Conservation (phyloP, 257 asterid species). For the Petunia secreta region DNA sequence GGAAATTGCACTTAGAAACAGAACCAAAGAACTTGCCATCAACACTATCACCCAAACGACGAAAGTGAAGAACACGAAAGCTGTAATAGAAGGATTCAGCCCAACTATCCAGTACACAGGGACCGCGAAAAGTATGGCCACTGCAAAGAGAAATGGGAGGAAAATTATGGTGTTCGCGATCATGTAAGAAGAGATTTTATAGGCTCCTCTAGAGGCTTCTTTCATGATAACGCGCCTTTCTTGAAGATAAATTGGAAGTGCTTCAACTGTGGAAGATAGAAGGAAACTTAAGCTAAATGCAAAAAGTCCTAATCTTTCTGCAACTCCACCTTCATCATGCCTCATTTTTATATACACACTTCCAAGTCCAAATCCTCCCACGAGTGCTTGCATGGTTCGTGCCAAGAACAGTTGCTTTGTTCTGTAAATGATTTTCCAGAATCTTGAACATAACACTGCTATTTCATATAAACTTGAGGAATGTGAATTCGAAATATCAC, state of each 20-base stretch:
- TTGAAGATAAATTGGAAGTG: conserved; percentile 87
- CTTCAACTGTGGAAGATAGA: conserved; percentile 91
- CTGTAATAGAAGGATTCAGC: conserved; percentile 67
- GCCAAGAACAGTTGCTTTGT: conserved; percentile 87
- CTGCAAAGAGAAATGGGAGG: conserved; percentile 72
- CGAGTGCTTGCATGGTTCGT: conserved; percentile 81
- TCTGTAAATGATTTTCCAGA: conserved; percentile 81
- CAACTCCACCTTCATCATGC: conserved; percentile 70
- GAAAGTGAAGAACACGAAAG: conserved; percentile 62
- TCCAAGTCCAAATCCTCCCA: conserved; percentile 83
- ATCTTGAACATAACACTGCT: conserved; percentile 59
- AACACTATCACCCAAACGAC: conserved; percentile 82
- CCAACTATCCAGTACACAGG: conserved; percentile 90
- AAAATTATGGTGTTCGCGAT: conserved; percentile 73
- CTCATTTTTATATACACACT: conserved; percentile 67
- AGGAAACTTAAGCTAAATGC: conserved; percentile 88
- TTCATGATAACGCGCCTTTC: conserved; percentile 77
- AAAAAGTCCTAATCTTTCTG: conserved; percentile 77
- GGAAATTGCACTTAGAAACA: conserved; percentile 73
- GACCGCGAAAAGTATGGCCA: conserved; percentile 71
- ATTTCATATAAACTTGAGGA: conserved; percentile 48
- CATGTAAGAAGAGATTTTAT: conserved; percentile 74
- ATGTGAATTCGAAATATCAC: neutral
- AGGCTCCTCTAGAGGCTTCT: conserved; percentile 83
- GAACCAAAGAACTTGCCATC: conserved; percentile 88